Evolutionary conservation across 768 basidiomycete species (phyloP).

Genomic region (Lactarius deliciosus): DNA sequence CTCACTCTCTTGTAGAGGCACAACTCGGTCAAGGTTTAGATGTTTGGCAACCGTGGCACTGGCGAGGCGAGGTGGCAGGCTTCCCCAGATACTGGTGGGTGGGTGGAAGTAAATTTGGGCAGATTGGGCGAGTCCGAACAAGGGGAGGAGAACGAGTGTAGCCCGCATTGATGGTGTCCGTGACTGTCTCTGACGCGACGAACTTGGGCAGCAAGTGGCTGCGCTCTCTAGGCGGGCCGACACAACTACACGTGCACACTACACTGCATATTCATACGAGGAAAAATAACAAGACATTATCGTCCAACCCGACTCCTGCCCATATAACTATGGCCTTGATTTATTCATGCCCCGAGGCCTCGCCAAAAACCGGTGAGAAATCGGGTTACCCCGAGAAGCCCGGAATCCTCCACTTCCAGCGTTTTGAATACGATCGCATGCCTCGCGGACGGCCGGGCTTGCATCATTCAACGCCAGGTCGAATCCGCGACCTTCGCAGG

Average conservation of each 20-base stretch:
- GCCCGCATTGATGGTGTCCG: conserved; percentile 17
- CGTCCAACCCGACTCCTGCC: neutral
- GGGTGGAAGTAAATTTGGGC: conserved; percentile 27
- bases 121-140: conserved; percentile 21
- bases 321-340: conserved; percentile 14
- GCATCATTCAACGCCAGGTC: conserved; percentile 10
- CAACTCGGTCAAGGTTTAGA: conserved; percentile 68
- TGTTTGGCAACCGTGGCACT: conserved; percentile 64
- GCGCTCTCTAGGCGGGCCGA: neutral
- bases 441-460: conserved; percentile 17
- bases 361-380: conserved; percentile 3
- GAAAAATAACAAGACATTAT: neutral
- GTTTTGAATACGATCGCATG: conserved; percentile 11
- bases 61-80: conserved; percentile 35
- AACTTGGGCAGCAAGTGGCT: neutral
- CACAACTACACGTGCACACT: conserved; percentile 3
- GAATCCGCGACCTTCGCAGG: conserved; percentile 40
- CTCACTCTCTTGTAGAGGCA: conserved; percentile 45
- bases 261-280: neutral
- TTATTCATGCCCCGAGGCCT: neutral
- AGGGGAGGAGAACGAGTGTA: conserved; percentile 15
- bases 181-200: conserved; percentile 1
- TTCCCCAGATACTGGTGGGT: neutral
- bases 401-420: conserved; percentile 21
- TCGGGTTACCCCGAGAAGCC: neutral